Evolutionary conservation across 371 early-diverging fungal genomes (phyloP).

Genomic region (Globomyces sp.): DNA sequence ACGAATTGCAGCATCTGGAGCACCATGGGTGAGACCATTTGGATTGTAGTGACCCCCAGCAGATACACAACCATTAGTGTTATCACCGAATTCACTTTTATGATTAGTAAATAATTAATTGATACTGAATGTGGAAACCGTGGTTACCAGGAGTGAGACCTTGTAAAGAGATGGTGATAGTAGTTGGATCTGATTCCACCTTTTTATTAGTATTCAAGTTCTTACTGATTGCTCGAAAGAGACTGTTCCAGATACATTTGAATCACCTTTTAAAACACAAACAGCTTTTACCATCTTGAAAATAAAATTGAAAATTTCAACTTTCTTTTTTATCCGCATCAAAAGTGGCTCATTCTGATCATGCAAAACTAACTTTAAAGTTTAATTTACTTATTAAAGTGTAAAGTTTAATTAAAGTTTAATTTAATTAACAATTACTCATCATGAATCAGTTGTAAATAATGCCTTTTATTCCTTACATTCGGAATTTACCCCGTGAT

Average conservation of each 20-base stretch:
- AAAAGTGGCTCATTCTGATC: background rate
- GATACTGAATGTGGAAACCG: slow-evolving; percentile 82
- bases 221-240: slow-evolving; percentile 39
- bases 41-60: slow-evolving; percentile 51
- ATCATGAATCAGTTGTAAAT: too few species aligned
- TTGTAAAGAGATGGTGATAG: slow-evolving; percentile 56
- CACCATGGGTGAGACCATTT: slow-evolving; percentile 70
- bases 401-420: too few species aligned
- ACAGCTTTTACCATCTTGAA: slow-evolving; percentile 42
- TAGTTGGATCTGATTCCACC: slow-evolving; percentile 49
- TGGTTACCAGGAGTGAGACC: slow-evolving; percentile 74
- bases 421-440: too few species aligned
- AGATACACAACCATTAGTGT: slow-evolving; percentile 57
- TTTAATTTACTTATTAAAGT: too few species aligned
- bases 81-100: slow-evolving; percentile 63
- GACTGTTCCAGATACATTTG: slow-evolving; percentile 67
- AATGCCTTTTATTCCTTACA: too few species aligned
- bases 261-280: slow-evolving; percentile 36
- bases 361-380: too few species aligned
- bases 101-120: background rate
- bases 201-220: slow-evolving; percentile 46
- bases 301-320: background rate
- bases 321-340: background rate
- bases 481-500: too few species aligned
- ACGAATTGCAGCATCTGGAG: slow-evolving; percentile 60